These are phyloP conservation scores for Cryptococcus sp. DNA, from an alignment of 1,284 basidiomycete genomes.

Conservation along the genomic window DNA sequence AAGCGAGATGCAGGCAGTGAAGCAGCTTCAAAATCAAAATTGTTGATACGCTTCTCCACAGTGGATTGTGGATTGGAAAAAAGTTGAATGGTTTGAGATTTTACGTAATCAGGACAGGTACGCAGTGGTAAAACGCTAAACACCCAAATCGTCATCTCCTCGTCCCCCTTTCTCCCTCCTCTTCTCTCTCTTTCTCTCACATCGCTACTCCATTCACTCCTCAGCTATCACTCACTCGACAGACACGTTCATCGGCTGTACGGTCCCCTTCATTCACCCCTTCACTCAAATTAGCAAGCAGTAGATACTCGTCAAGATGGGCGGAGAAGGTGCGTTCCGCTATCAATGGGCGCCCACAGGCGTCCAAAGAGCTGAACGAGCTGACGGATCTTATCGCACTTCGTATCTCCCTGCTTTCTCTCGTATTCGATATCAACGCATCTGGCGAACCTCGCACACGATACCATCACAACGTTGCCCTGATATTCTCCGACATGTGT, in stretches of 20 bases:
- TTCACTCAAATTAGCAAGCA: not conserved
- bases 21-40: not conserved
- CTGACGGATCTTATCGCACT: not conserved
- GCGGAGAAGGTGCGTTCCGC: slow-evolving; percentile 46
- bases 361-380: not conserved
- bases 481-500: too few species aligned
- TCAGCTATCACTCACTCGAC: too few species aligned
- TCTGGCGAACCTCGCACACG: not conserved
- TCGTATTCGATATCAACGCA: too few species aligned
- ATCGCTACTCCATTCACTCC: not conserved
- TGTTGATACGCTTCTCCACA: not conserved
- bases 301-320: slow-evolving; percentile 36
- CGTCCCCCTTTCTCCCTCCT: slow-evolving; percentile 2
- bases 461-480: not conserved
- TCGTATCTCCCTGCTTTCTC: not conserved
- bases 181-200: not conserved
- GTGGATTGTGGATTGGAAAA: not conserved
- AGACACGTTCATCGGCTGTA: not conserved
- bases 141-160: not conserved
- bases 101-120: not conserved
- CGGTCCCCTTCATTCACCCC: not conserved
- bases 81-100: not conserved
- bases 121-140: not conserved
- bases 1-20: not conserved
- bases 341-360: not conserved